These are phyloP conservation scores for Cryphonectria nitschkei DNA, from an alignment of 2,329 filamentous ascomycete genomes.

Conservation along the genomic window DNA sequence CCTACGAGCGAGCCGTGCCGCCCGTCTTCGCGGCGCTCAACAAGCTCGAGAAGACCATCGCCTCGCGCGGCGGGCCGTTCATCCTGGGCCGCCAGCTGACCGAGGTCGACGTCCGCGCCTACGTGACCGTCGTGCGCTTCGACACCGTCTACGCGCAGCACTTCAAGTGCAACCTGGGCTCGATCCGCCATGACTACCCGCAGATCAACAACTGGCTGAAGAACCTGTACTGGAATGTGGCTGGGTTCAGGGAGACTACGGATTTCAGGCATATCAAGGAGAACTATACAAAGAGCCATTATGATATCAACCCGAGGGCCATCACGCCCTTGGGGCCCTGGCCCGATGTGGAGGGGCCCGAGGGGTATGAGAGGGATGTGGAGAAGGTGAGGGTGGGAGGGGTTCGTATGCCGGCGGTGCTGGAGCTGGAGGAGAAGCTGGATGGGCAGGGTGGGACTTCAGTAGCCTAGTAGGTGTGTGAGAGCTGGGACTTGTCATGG, in stretches of 20 bases:
- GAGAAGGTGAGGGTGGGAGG: conserved; percentile 50
- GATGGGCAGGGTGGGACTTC: background rate
- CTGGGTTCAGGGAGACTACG: conserved; percentile 60
- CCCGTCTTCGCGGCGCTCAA: conserved; percentile 64
- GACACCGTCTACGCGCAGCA: conserved; percentile 67
- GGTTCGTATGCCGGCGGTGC: conserved; percentile 47
- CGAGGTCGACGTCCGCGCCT: conserved; percentile 62
- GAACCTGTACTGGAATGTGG: conserved; percentile 60
- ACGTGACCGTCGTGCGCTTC: conserved; percentile 61
- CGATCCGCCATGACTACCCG: conserved; percentile 63
- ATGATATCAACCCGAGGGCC: conserved; percentile 60
- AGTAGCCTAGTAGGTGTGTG: too few relatives aligned
- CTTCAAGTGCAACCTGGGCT: conserved; percentile 69
- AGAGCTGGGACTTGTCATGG: too few relatives aligned
- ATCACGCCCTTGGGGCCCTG: conserved; percentile 67
- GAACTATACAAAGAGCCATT: conserved; percentile 63
- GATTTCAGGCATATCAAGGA: conserved; percentile 72
- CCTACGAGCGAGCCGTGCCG: conserved; percentile 58
- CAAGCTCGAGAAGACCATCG: conserved; percentile 53
- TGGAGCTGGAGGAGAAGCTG: conserved; percentile 37
- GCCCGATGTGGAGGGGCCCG: conserved; percentile 54
- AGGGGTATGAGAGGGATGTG: conserved; percentile 53
- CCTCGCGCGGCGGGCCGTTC: conserved; percentile 50
- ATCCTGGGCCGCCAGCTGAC: conserved; percentile 59
- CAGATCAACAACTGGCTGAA: conserved; percentile 64